Base-by-base conservation (phyloP, 2,329 filamentous ascomycete species). In the Xylariaceae sp. region DNA sequence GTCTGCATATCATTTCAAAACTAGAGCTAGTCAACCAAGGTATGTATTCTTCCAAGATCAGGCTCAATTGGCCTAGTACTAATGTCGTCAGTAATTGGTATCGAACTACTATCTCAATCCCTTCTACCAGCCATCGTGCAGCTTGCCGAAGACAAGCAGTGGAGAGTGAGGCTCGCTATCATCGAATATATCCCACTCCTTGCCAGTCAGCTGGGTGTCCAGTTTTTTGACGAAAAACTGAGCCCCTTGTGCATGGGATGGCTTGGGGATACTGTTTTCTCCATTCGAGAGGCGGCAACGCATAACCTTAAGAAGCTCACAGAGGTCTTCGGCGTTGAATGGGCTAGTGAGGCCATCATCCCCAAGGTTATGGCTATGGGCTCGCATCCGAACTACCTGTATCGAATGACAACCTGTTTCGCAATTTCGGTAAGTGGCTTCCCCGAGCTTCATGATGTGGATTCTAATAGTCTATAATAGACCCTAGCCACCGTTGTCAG, bases 351-450 rank as follows among this genome's bases (percentile, higher is more conserved):
- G 73, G 92, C 93, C 45, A 99, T 99, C 70, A 96, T 99, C 67
- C 95, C 95, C 58, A 98, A 98, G 81, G 95, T 99, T 63, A 95
- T 96, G 84, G 90, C 90, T 40, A 98, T 99, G 95, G 95, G 95
- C 57, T 90, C 91, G 71, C 95, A 99, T 74, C 91, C 93, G 59
- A 99, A 99, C 79, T 99, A 99, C 74, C 88, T 99, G 50, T 99
- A 99, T 83, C 86, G 95, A 73, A 99, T 99, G 95, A 99, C 95
- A 9, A 99, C 95, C n/a, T 98, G 93, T 79, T 99, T 99, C 74
- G 95, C 95, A 60, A 96, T 99, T 65, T 93, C 92, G 67, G 95
- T 99, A 83, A 81, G 90, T 84, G 9, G 2, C 10, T 18, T n/a
- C 40, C 42, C 20, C n/a, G 2, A n/a, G 19, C 10, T 40, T 19